Evolutionary conservation across 2,329 filamentous ascomycete species (phyloP).

Genomic region (Fusarium sp.): DNA sequence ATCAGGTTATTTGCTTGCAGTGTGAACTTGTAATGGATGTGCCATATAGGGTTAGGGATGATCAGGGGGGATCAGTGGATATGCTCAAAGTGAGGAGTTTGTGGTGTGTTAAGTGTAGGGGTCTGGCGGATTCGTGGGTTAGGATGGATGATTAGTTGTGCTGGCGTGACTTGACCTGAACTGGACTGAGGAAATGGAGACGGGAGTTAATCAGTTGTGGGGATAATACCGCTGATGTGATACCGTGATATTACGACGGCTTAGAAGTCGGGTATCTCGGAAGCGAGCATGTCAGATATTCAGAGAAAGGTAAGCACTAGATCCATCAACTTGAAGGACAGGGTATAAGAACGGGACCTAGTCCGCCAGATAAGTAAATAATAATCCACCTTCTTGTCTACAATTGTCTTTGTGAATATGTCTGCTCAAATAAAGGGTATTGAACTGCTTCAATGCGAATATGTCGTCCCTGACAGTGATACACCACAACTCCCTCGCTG

Average conservation of each 20-base stretch:
- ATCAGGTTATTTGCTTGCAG: conserved; percentile 22
- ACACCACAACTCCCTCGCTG: conserved; percentile 39
- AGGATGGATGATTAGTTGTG: background rate
- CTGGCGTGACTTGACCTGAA: background rate
- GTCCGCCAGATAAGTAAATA: background rate
- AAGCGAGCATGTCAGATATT: background rate
- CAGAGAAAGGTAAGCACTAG: conserved; percentile 16
- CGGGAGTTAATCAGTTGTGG: background rate
- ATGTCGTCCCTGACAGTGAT: background rate
- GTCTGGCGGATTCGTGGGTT: conserved; percentile 21
- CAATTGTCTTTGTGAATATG: conserved; percentile 1
- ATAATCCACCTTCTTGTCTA: background rate
- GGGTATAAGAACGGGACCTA: background rate
- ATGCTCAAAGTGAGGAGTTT: conserved; percentile 26
- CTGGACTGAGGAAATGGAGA: background rate
- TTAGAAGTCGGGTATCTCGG: background rate
- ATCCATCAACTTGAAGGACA: background rate
- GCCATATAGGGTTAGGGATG: conserved; percentile 15
- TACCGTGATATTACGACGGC: background rate
- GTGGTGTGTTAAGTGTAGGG: conserved; percentile 34
- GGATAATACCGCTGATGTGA: background rate
- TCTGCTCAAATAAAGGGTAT: background rate
- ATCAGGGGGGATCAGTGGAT: conserved; percentile 21
- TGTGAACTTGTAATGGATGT: conserved; percentile 10
- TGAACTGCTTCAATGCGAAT: conserved; percentile 15